phyloP scores from a whole-genome alignment of 768 basidiomycete genomes.

The Auricularia cornea region DNA sequence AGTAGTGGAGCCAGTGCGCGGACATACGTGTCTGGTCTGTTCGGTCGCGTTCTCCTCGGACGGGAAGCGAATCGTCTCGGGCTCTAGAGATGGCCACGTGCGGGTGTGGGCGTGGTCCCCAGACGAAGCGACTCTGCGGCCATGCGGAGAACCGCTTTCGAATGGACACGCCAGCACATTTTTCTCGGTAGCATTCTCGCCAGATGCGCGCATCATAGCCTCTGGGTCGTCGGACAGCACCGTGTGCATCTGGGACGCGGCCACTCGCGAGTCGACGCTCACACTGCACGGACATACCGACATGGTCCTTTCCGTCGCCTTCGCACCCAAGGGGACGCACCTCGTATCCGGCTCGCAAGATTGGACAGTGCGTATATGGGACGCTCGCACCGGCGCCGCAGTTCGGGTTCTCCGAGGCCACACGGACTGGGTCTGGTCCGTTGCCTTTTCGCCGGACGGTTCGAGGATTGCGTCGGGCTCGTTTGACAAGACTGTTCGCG shows the following conservation, averaged over 20 bases:
- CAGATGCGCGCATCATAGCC: too few relatives aligned
- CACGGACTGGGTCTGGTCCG: constrained; percentile 18
- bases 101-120: constrained; percentile 12
- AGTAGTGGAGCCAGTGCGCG: constrained; percentile 10
- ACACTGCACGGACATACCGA: constrained; percentile 8
- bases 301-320: too few relatives aligned
- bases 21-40: constrained; percentile 16
- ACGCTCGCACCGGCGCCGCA: constrained; percentile 20
- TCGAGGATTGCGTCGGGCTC: too few relatives aligned
- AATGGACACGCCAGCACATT: constrained; percentile 13
- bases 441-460: constrained; percentile 23
- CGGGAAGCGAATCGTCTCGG: constrained; percentile 25
- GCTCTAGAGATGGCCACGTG: constrained; percentile 20
- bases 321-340: too few relatives aligned
- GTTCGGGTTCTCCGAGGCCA: constrained; percentile 19
- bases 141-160: constrained; percentile 5
- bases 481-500: too few relatives aligned
- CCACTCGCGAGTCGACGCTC: constrained; percentile 10
- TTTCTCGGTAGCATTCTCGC: constrained; percentile 12
- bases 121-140: neutral
- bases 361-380: constrained; percentile 23
- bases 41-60: constrained; percentile 22
- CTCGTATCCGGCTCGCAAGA: too few relatives aligned
- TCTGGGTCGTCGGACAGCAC: too few relatives aligned
- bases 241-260: constrained; percentile 30